Evolutionary conservation across 345 rosid species (phyloP), one percentile per base, ranked within the genome.

Genomic region (Corymbia maculata): DNA sequence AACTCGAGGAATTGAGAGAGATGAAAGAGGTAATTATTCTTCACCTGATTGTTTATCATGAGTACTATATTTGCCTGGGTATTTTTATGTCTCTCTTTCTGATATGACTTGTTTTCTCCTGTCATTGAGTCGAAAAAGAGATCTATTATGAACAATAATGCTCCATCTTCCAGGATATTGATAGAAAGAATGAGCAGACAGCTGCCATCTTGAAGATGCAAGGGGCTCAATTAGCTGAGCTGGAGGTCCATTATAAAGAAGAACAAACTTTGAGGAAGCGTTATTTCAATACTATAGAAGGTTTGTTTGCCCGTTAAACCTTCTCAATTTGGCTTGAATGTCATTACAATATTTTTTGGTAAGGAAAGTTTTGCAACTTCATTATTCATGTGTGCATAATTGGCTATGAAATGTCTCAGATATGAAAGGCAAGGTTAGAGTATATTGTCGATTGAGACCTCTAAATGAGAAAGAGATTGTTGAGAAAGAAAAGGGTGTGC

Each of bases 141-240:
- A 30, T 32, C 6, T n/a, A 13, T 22, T 28, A 51, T 86, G 86
- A 7, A 82, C 19, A 30, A 51, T 42, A 85, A 87, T 84, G 89
- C 55, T 59, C 88, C 66, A 90, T 82, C 22, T 90, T 87, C 87
- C 87, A 97, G 99, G 99, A 98, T 92, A 98, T 96, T 88, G 99
- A 98, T 90, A 92, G 99, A 91, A 98, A 98, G 91, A 98, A 98
- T 89, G 98, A 98, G 90, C 99, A 96, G 93, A 98, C 99, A 89
- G 99, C 99, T 90, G 93, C 97, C 87, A 97, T 98, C 91, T 91
- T 98, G 93, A 98, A 95, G 94, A 97, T 95, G 99, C 99, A 98
- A 90, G 98, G 95, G 85, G 92, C 94, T 89, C 99, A 96, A 94
- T 96, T 98, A 90, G 95, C 96, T 70, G 99, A 97, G 92, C 91